A percentile compares a stretch with the other conserved stretches of the same genome.
Evolutionary conservation across 2,329 filamentous ascomycete species (phyloP).

Genomic region (Sporothrix pallida): DNA sequence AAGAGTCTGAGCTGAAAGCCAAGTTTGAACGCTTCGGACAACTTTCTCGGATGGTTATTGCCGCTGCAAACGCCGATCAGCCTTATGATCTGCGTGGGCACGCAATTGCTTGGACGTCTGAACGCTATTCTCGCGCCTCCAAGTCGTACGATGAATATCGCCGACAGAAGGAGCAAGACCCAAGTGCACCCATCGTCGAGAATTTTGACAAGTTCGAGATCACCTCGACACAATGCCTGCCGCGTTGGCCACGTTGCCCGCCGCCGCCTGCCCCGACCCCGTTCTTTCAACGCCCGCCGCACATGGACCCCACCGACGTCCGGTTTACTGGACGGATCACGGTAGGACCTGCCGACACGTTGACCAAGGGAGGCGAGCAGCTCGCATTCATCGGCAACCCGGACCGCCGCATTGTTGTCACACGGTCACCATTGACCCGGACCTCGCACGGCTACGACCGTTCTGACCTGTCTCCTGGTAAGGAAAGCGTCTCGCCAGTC

Average conservation of each 20-base stretch:
- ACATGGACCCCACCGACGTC: slow-evolving; percentile 5
- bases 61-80: background rate
- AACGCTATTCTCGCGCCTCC: background rate
- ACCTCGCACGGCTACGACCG: background rate
- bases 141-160: slow-evolving; percentile 22
- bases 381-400: background rate
- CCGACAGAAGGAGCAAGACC: slow-evolving; percentile 18
- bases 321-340: background rate
- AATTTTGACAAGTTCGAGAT: slow-evolving; percentile 24
- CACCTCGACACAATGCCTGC: background rate
- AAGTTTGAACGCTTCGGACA: slow-evolving; percentile 1
- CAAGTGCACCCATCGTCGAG: background rate
- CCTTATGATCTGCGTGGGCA: slow-evolving; percentile 9
- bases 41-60: background rate
- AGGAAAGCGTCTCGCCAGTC: slow-evolving; percentile 4
- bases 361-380: background rate
- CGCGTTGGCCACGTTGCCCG: background rate
- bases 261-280: background rate
- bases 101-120: slow-evolving; percentile 8
- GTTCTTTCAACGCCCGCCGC: background rate
- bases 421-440: background rate
- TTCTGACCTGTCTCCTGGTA: slow-evolving; percentile 8
- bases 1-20: slow-evolving; percentile 5
- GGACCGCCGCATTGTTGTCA: background rate
- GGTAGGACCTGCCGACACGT: background rate